A percentile compares a stretch with the other conserved stretches of the same genome.
phyloP scores from a whole-genome alignment of 106 monocot species.

The Dendrobium nobile region DNA sequence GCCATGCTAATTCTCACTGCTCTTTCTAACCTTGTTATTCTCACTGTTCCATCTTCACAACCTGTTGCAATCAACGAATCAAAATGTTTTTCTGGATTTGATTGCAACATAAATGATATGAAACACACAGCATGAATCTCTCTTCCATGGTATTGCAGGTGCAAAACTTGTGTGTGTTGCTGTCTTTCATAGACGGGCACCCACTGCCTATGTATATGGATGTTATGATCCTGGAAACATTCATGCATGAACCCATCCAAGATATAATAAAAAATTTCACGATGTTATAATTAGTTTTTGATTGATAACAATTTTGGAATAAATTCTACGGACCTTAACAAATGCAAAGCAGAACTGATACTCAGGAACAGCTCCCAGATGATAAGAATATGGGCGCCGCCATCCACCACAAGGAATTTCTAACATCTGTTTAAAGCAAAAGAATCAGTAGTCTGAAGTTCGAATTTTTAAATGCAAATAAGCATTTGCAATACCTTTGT shows the following conservation, averaged over 20 bases:
- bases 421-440: slow-evolving; percentile 30
- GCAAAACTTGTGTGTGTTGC: slow-evolving; percentile 49
- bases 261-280: neutral
- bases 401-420: slow-evolving; percentile 93
- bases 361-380: slow-evolving; percentile 65
- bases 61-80: slow-evolving; percentile 70
- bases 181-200: slow-evolving; percentile 29
- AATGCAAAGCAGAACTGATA: slow-evolving; percentile 87
- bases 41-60: slow-evolving; percentile 98
- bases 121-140: slow-evolving; percentile 87
- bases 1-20: neutral
- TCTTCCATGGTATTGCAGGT: slow-evolving; percentile 88
- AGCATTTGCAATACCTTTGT: slow-evolving; percentile 47
- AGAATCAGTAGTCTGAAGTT: neutral
- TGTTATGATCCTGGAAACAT: slow-evolving; percentile 55
- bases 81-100: slow-evolving; percentile 5
- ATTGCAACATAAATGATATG: slow-evolving; percentile 26
- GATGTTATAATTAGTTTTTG: neutral
- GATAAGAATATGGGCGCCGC: slow-evolving; percentile 79
- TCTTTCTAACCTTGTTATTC: slow-evolving; percentile 61
- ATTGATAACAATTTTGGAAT: neutral
- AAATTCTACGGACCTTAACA: slow-evolving; percentile 52
- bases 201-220: slow-evolving; percentile 74
- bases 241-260: neutral
- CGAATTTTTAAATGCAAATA: neutral